Percentiles rank a stretch among this genome's conserved stretches.
Evolutionary conservation across 1,284 basidiomycete genomes (phyloP).

Genomic region (Apiotrichum siamense): DNA sequence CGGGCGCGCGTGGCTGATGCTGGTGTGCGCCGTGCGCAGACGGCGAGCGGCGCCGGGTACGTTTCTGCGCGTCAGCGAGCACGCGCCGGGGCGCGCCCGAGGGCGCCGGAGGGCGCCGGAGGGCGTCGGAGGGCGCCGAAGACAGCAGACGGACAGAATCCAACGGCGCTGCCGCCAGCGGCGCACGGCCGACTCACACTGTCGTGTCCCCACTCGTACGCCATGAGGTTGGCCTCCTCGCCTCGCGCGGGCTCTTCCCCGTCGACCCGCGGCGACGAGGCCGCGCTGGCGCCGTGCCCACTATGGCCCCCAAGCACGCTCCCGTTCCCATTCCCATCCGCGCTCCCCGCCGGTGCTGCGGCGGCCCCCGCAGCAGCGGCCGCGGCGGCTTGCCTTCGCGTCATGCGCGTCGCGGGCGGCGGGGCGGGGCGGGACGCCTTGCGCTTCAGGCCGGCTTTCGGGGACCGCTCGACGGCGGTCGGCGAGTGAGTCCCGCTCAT

Average conservation of each 20-base stretch:
- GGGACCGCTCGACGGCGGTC: no score
- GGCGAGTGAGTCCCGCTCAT: not conserved
- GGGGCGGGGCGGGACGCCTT: no score
- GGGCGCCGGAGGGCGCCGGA: no score
- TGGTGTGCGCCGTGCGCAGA: not conserved
- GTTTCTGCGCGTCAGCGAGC: conserved; percentile 11
- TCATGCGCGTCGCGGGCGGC: not conserved
- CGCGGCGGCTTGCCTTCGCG: not conserved
- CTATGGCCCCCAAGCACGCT: not conserved
- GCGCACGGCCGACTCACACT: conserved; percentile 5
- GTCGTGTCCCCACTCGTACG: conserved; percentile 19
- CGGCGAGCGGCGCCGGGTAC: conserved; percentile 9
- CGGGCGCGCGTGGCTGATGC: not conserved
- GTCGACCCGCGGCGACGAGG: not conserved
- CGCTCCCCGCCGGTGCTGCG: no score
- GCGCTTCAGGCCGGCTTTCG: no score
- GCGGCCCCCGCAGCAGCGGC: not conserved
- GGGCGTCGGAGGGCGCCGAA: no score
- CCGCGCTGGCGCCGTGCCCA: not conserved
- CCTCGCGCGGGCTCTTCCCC: conserved; percentile 25
- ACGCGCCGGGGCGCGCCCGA: no score
- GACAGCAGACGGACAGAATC: no score
- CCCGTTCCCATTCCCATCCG: no score
- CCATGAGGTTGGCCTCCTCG: conserved; percentile 35
- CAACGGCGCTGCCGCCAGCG: no score